These are phyloP conservation scores for Hymenotorrendiella dingleyae DNA, from an alignment of 2,329 filamentous ascomycete genomes.

Conservation along the genomic window DNA sequence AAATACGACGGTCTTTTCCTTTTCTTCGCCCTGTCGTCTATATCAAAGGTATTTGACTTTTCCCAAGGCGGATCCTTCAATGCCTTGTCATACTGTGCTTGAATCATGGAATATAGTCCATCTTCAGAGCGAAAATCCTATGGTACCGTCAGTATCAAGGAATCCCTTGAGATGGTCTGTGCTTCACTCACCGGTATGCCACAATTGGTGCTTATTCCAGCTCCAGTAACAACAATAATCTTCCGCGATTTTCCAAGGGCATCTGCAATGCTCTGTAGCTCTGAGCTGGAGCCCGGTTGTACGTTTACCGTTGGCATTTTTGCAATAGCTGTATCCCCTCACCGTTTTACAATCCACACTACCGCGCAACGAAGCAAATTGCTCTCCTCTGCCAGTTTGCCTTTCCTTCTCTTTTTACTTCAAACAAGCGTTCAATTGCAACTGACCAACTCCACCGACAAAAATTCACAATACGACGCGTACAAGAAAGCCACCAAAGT, in stretches of 20 bases:
- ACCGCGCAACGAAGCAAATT: no score
- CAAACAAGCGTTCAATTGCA: no score
- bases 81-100: slow-evolving; percentile 55
- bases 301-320: slow-evolving; percentile 31
- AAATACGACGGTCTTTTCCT: slow-evolving; percentile 24
- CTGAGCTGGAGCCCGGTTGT: slow-evolving; percentile 16
- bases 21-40: slow-evolving; percentile 31
- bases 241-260: slow-evolving; percentile 58
- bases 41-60: slow-evolving; percentile 27
- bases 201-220: slow-evolving; percentile 70
- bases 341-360: no score
- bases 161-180: background rate
- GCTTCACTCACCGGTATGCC: slow-evolving; percentile 58
- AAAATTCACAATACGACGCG: no score
- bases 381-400: no score
- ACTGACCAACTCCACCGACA: no score
- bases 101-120: slow-evolving; percentile 66
- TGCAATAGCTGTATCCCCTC: background rate
- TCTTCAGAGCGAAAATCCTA: slow-evolving; percentile 69
- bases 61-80: slow-evolving; percentile 35
- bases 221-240: slow-evolving; percentile 66
- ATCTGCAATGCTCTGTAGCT: slow-evolving; percentile 60
- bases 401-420: no score
- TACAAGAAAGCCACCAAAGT: no score
- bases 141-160: background rate